phyloP scores from a whole-genome alignment of 179 eudicot genomes.

The Carnegiea gigantea region DNA sequence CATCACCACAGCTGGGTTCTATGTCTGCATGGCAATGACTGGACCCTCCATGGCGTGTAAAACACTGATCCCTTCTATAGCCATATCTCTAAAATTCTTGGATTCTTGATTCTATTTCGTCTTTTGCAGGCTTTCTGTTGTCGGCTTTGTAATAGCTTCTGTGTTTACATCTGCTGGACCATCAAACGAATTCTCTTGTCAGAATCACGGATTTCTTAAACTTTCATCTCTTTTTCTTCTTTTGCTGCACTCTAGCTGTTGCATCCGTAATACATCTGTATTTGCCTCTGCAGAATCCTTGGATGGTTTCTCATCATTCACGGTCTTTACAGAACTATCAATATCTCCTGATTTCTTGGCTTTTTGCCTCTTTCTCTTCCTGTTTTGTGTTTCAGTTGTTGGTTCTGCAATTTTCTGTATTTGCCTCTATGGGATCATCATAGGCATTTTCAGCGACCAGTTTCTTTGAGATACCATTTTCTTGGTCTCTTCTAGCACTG shows the following conservation, averaged over 20 bases:
- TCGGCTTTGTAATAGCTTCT: conserved; percentile 16
- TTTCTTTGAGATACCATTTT: background rate
- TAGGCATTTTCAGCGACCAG: background rate
- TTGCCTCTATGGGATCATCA: conserved; percentile 15
- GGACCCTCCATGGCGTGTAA: conserved; percentile 32
- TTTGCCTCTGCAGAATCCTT: conserved; percentile 15
- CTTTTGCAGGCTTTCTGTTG: conserved; percentile 23
- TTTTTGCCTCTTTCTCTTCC: conserved; percentile 61
- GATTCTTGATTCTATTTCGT: conserved; percentile 44
- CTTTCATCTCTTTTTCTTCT: conserved; percentile 61
- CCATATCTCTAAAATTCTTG: conserved; percentile 39
- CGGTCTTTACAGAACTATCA: background rate
- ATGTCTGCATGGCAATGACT: conserved; percentile 45
- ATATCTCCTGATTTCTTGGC: conserved; percentile 41
- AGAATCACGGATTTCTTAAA: conserved; percentile 38
- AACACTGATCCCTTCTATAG: conserved; percentile 44
- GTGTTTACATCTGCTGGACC: conserved; percentile 8
- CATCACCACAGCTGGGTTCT: background rate
- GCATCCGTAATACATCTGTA: conserved; percentile 11
- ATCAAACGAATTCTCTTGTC: background rate
- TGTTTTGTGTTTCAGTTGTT: conserved; percentile 23
- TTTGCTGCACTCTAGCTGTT: conserved; percentile 24
- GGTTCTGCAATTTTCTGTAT: conserved; percentile 15
- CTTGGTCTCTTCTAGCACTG: conserved; percentile 12
- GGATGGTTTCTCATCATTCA: conserved; percentile 4